These are phyloP conservation scores for Nelumbo lutea DNA, from an alignment of 164 flowering plant genomes.

Conservation along the genomic window DNA sequence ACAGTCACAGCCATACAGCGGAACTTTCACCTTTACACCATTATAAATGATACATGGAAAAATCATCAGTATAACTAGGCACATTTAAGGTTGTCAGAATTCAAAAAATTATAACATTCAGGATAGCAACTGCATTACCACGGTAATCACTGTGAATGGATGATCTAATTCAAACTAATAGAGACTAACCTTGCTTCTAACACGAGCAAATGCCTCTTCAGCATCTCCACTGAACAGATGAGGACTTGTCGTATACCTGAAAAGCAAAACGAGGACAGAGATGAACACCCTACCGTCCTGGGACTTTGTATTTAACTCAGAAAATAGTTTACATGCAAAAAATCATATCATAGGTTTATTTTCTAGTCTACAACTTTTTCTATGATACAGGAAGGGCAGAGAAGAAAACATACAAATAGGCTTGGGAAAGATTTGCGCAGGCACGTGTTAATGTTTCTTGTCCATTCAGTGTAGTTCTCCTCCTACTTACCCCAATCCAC, in stretches of 20 bases:
- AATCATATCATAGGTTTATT: neutral
- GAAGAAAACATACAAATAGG: conserved; percentile 69
- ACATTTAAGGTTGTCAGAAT: neutral
- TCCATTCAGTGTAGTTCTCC: conserved; percentile 75
- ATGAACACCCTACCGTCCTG: neutral
- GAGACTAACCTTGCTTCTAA: conserved; percentile 67
- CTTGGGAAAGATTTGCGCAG: conserved; percentile 68
- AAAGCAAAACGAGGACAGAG: conserved; percentile 1
- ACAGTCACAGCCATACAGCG: conserved; percentile 96
- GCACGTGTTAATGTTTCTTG: conserved; percentile 67
- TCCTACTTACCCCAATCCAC: conserved; percentile 87
- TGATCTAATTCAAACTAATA: neutral
- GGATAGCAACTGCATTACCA: no score
- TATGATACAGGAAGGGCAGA: neutral
- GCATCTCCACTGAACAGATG: conserved; percentile 82
- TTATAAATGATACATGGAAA: neutral
- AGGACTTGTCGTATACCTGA: conserved; percentile 95
- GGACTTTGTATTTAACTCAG: neutral
- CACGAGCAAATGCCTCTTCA: conserved; percentile 78
- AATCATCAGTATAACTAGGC: neutral
- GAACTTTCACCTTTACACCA: conserved; percentile 75
- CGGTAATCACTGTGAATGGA: no score
- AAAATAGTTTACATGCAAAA: neutral
- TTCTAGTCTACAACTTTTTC: neutral
- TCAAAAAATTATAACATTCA: no score